Evolutionary conservation across 495 filamentous ascomycete species (phyloP), one percentile per base, ranked within the genome.

Genomic region (Pseudotulostoma volvatum): DNA sequence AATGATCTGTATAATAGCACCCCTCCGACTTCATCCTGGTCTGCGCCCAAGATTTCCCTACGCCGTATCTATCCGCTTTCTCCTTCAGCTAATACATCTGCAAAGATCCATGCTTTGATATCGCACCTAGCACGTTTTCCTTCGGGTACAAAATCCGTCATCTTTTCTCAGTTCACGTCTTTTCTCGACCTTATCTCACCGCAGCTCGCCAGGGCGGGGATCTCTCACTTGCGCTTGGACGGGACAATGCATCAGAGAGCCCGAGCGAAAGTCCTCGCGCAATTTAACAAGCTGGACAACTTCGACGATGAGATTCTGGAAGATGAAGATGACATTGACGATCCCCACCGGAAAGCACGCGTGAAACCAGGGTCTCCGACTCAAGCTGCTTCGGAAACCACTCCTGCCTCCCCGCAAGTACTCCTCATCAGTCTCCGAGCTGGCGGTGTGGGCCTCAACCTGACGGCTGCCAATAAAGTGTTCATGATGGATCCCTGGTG

Each of bases 401-500:
- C 34, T 18, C 11, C 40, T 2, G 34, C 43, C 15, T 38, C 31
- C 9, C 52, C 61, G 1, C 51, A 40, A 0, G 74, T 96, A 25
- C 64, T 97, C 17, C 57, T 97, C 8, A 66, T 97, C 42, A 87
- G 79, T 50, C 69, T 97, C 41, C 71, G 84, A 34, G 90, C 92
- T 2, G 90, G 90, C 14, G 90, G 90, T 19, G 90, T 97, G 2
- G 90, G 90, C 0, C 64, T 97, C 28, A 97, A 97, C 50, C 65
- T 99, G 32, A 95, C 87, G 3, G 72, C 73, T 38, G 90, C 90
- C 11, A 82, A 76, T 45, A 65, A 81, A 38, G 92, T 96, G 8
- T 95, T 79, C 54, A 85, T 99, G 80, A 94, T 95, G 88, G 92
- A 99, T 57, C 88, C 92, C 0, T 99, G 92, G 92, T 99, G 92